Percentiles rank a stretch among this genome's conserved stretches.
phyloP scores from a whole-genome alignment of 1,284 basidiomycete species.

The Ceratobasidium sp. region DNA sequence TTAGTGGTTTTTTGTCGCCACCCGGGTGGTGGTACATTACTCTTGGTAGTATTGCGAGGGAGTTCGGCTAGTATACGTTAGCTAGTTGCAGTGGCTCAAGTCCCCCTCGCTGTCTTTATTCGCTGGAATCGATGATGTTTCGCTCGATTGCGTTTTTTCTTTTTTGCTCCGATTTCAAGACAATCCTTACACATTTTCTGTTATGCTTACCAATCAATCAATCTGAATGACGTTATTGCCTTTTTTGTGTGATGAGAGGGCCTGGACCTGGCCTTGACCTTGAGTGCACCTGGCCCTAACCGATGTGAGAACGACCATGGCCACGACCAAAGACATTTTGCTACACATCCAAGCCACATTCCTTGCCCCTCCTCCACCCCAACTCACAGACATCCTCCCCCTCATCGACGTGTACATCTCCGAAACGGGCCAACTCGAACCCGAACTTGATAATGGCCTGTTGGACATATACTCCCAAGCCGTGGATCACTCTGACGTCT shows the following conservation, averaged over 20 bases:
- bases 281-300: too few relatives aligned
- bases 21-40: not conserved
- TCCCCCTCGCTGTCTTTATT: slow-evolving; percentile 27
- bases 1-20: not conserved
- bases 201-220: slow-evolving; percentile 15
- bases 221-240: too few relatives aligned
- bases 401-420: slow-evolving; percentile 35
- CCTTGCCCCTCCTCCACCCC: slow-evolving; percentile 11
- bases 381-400: slow-evolving; percentile 11
- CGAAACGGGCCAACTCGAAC: not conserved
- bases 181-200: slow-evolving; percentile 4
- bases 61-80: slow-evolving; percentile 16
- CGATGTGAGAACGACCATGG: too few relatives aligned
- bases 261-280: not conserved
- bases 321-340: slow-evolving; percentile 25
- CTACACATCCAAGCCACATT: slow-evolving; percentile 19
- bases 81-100: slow-evolving; percentile 34
- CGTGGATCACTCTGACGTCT: slow-evolving; percentile 65
- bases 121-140: slow-evolving; percentile 6
- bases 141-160: slow-evolving; percentile 10
- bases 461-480: slow-evolving; percentile 65
- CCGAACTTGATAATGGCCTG: slow-evolving; percentile 67
- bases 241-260: too few relatives aligned
- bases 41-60: too few relatives aligned
- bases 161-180: slow-evolving; percentile 10